A percentile compares a stretch with the other conserved stretches of the same genome.
Evolutionary conservation across 2,329 filamentous ascomycete genomes (phyloP).

Genomic region (Pseudocercospora cruenta): DNA sequence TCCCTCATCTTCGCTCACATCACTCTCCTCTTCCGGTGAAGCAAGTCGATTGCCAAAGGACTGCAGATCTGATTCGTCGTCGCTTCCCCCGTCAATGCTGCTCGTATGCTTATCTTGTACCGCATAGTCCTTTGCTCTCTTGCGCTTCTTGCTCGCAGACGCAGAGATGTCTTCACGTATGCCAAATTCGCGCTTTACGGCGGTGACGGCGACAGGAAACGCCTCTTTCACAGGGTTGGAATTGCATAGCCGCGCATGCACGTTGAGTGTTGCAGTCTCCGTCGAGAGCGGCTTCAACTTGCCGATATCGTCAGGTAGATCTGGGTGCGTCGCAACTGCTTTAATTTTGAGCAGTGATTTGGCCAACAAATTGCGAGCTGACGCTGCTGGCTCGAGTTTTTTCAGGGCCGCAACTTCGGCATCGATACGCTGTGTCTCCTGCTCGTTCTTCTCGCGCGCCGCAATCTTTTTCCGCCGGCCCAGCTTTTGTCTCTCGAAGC

Average conservation of each 20-base stretch:
- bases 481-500: constrained; percentile 77
- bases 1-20: constrained; percentile 25
- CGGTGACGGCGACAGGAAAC: constrained; percentile 50
- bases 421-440: constrained; percentile 62
- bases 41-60: constrained; percentile 46
- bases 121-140: constrained; percentile 32
- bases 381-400: constrained; percentile 54
- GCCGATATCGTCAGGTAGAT: constrained; percentile 48
- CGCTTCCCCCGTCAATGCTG: not conserved
- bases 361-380: constrained; percentile 59
- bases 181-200: constrained; percentile 46
- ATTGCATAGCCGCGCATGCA: constrained; percentile 63
- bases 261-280: constrained; percentile 58
- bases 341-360: constrained; percentile 63
- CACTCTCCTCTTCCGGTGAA: constrained; percentile 40
- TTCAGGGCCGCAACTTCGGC: constrained; percentile 64
- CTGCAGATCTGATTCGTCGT: constrained; percentile 35
- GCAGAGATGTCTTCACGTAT: constrained; percentile 27
- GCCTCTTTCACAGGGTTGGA: constrained; percentile 61
- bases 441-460: constrained; percentile 43
- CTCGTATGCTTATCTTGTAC: constrained; percentile 11
- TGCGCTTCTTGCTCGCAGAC: constrained; percentile 31
- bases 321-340: constrained; percentile 55
- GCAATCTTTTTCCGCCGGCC: constrained; percentile 64
- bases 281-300: constrained; percentile 44